These are phyloP conservation scores for peach (Prunus persica) DNA, from an alignment of 306 rosid species.

Conservation along the genomic window DNA sequence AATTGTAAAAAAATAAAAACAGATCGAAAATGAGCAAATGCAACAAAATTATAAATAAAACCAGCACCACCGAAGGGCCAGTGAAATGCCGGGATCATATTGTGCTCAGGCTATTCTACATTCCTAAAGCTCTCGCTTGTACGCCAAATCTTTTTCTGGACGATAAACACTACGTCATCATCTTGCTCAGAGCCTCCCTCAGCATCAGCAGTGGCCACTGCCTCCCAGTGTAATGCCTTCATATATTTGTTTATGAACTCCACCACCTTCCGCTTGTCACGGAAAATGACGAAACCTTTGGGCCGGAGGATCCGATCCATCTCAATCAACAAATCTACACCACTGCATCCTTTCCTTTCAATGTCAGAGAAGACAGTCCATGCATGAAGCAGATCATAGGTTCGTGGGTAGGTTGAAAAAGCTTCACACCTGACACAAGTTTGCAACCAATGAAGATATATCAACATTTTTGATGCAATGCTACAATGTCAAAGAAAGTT, in stretches of 20 bases:
- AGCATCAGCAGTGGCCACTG: constrained; percentile 56
- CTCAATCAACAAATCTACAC: constrained; percentile 76
- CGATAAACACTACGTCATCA: constrained; percentile 54
- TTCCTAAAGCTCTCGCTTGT: constrained; percentile 78
- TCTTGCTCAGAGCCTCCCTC: constrained; percentile 53
- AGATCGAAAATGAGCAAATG: neutral
- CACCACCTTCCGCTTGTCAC: constrained; percentile 64
- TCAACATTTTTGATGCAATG: neutral
- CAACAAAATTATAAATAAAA: constrained; percentile 29
- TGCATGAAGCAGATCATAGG: constrained; percentile 89
- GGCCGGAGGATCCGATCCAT: constrained; percentile 94
- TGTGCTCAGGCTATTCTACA: constrained; percentile 43
- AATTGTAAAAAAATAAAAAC: neutral
- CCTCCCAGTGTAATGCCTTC: constrained; percentile 90
- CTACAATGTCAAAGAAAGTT: neutral
- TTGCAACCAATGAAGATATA: neutral
- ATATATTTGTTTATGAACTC: constrained; percentile 70
- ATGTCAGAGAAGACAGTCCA: constrained; percentile 75
- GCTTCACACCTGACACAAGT: constrained; percentile 78
- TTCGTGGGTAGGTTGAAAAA: constrained; percentile 91
- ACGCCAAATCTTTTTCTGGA: constrained; percentile 93
- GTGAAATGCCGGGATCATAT: constrained; percentile 1
- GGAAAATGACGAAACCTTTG: constrained; percentile 72
- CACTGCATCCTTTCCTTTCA: constrained; percentile 70
- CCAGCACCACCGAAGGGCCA: constrained; percentile 11